A percentile compares a stretch with the other conserved stretches of the same genome.
Evolutionary conservation across 768 basidiomycete species (phyloP).

Genomic region (Phanerochaete carnosa): DNA sequence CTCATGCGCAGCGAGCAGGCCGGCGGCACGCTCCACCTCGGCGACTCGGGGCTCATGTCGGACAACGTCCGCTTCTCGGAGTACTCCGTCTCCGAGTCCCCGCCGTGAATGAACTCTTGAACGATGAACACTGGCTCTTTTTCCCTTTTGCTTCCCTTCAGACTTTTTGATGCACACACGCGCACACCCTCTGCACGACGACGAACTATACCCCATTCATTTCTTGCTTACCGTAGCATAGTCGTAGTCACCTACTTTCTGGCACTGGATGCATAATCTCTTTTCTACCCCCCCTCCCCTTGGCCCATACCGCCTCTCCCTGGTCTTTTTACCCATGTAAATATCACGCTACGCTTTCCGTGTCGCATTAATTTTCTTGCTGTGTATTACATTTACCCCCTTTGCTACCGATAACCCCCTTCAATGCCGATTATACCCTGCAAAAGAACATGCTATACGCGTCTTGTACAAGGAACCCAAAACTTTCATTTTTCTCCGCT

Average conservation of each 20-base stretch:
- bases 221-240: not conserved
- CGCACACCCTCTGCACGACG: not conserved
- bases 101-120: not conserved
- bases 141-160: not conserved
- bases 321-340: not conserved
- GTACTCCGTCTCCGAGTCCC: conserved; percentile 12
- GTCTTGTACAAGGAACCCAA: not conserved
- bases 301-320: not conserved
- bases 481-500: not conserved
- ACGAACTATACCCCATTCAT: not conserved
- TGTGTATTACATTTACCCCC: not conserved
- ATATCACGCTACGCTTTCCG: not conserved
- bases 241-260: not conserved
- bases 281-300: not conserved
- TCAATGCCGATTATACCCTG: not conserved
- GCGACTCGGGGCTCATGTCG: conserved; percentile 40
- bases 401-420: not conserved
- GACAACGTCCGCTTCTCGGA: conserved; percentile 37
- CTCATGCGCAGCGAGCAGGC: conserved; percentile 63
- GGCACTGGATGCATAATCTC: conserved; percentile 6
- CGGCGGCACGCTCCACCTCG: conserved; percentile 70
- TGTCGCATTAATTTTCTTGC: not conserved
- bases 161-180: not conserved
- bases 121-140: not conserved
- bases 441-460: not conserved